Evolutionary conservation across 164 flowering plant genomes (phyloP), one percentile per base, ranked within the genome.

Genomic region (Vitis rotundifolia): DNA sequence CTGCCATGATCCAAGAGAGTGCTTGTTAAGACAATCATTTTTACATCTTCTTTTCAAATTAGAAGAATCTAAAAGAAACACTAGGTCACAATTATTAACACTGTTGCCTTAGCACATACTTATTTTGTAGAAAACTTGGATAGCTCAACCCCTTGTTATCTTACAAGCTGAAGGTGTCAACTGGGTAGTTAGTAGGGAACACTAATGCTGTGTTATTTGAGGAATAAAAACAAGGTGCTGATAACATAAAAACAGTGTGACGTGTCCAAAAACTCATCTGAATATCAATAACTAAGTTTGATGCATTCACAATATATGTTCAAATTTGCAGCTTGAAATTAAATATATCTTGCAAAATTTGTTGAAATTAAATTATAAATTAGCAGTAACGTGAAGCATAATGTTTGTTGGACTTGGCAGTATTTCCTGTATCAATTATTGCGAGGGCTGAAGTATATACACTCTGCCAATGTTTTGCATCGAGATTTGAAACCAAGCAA

Each of bases 401-500:
- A 49, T 63, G 37, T 59, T 51, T 8, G 11, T 62, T 52, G 31
- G 9, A 19, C 52, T 65, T 75, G 68, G 80, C 89, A 93, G 98
- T 93, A 88, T 79, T 93, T 93, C 75, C 77, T 93, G 3, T 93
- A 93, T 76, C 98, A 93, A 73, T 64, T 93, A 53, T 68, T 91
- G 67, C 76, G 98, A 54, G 98, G 98, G 26, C 81, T 93, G 71
- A 93, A 91, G 70, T 93, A 93, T 63, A 67, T 93, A 71, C 98
- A 93, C 77, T 91, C 97, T 52, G 98, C 97, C 69, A 89, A 88
- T 83, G 97, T 93, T 60, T 74, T 93, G 84, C 97, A 93, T 77
- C 89, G 97, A 16, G 97, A 91, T 80, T 76, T 93, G 63, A 91
- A 93, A 69, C 98, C 98, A 51, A 89, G 98, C 85, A 93, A 93